Conservation (phyloP, 371 early-diverging fungal genomes). For the Mucor saturninus region DNA sequence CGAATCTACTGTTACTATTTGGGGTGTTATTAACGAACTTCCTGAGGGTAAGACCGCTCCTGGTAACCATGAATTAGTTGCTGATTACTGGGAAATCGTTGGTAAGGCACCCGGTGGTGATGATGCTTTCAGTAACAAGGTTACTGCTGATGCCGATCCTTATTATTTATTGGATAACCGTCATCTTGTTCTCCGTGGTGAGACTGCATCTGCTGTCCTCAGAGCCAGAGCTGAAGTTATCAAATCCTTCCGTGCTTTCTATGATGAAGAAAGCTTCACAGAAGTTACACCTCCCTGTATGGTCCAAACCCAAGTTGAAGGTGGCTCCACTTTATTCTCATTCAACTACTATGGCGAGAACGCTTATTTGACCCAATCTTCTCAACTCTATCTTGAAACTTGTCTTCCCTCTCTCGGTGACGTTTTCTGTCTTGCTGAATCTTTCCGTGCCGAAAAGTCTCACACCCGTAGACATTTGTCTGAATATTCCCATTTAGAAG, state of each 20-base stretch:
- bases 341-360: constrained; percentile 98
- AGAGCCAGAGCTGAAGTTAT: constrained; percentile 90
- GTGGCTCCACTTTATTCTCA: constrained; percentile 97
- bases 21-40: constrained; percentile 85
- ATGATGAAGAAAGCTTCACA: constrained; percentile 78
- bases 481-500: constrained; percentile 99
- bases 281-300: constrained; percentile 99
- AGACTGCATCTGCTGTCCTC: constrained; percentile 88
- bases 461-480: constrained; percentile 99
- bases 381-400: constrained; percentile 99
- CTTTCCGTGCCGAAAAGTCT: constrained; percentile 99
- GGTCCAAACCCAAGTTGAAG: constrained; percentile 99
- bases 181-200: constrained; percentile 97
- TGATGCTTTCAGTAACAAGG: constrained; percentile 90
- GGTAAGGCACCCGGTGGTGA: constrained; percentile 95
- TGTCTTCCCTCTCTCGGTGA: constrained; percentile 96
- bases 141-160: constrained; percentile 90
- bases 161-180: constrained; percentile 92
- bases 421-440: constrained; percentile 97
- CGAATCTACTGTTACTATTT: constrained; percentile 91
- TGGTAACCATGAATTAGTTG: constrained; percentile 93
- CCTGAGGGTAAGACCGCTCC: constrained; percentile 97
- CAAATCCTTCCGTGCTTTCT: constrained; percentile 95
- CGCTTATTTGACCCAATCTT: constrained; percentile 98
- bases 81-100: constrained; percentile 95